phyloP scores from a whole-genome alignment of 2,329 filamentous ascomycete genomes.

The Fusarium sterilihyphosum region DNA sequence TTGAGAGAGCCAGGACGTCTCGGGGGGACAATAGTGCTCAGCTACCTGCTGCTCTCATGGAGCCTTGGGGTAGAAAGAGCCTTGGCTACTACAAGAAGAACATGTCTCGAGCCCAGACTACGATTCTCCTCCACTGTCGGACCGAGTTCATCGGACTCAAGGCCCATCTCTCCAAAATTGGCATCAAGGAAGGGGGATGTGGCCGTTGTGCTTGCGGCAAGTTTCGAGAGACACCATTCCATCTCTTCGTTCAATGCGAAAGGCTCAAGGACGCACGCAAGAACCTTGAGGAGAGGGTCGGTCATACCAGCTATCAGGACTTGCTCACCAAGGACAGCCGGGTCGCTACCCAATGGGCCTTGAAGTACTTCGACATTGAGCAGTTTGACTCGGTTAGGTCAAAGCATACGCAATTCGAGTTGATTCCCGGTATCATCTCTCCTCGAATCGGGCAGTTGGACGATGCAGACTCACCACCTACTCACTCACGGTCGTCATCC shows the following conservation, averaged over 20 bases:
- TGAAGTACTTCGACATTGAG: conserved; percentile 1
- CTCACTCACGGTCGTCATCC: neutral
- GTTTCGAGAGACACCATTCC: neutral
- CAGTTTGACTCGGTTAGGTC: neutral
- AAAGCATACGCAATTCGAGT: neutral
- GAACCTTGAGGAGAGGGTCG: neutral
- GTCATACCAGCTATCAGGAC: neutral
- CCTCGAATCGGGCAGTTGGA: neutral
- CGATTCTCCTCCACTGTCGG: conserved; percentile 18
- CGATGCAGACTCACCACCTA: neutral
- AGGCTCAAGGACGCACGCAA: neutral
- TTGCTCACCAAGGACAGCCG: neutral
- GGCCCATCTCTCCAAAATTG: neutral
- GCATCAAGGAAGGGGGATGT: neutral
- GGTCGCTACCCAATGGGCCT: conserved; percentile 3
- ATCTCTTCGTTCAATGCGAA: neutral
- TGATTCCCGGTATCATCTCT: neutral
- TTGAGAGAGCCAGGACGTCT: neutral
- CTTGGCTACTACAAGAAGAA: neutral
- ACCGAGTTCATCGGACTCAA: conserved; percentile 16
- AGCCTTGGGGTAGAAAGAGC: neutral
- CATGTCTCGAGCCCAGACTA: conserved; percentile 3
- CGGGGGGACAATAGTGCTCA: neutral
- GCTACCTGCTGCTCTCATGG: neutral
- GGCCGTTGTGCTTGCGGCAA: neutral